Percentiles rank a stretch among this genome's conserved stretches.
Evolutionary conservation across 805 yeast species (phyloP).

Genomic region (Metschnikowia chrysomelidarum): DNA sequence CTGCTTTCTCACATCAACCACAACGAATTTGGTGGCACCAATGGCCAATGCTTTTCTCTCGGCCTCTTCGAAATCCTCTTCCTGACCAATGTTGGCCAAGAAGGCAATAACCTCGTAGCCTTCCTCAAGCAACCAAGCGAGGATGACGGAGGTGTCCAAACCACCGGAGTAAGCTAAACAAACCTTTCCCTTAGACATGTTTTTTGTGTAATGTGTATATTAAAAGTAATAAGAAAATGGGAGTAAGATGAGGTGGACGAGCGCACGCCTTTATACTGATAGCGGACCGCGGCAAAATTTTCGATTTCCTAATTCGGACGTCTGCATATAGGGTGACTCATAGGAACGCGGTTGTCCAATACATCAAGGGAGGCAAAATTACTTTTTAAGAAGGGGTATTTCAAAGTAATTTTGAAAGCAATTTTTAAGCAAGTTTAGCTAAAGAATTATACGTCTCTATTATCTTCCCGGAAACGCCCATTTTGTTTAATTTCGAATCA

Average conservation of each 20-base stretch:
- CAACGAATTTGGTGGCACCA: constrained; percentile 95
- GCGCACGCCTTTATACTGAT: constrained; percentile 19
- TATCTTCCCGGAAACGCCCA: too few relatives aligned
- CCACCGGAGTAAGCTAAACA: constrained; percentile 99
- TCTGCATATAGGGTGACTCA: constrained; percentile 18
- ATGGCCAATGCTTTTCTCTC: constrained; percentile 92
- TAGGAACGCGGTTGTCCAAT: not conserved
- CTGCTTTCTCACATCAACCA: constrained; percentile 92
- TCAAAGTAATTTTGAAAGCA: too few relatives aligned
- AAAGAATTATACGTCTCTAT: too few relatives aligned
- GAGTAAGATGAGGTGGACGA: constrained; percentile 4
- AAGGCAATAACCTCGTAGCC: constrained; percentile 98
- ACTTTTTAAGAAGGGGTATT: too few relatives aligned
- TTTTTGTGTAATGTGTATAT: constrained; percentile 1
- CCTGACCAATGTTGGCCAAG: constrained; percentile 98
- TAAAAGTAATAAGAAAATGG: constrained; percentile 8
- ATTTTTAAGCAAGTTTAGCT: too few relatives aligned
- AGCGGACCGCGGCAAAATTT: constrained; percentile 23
- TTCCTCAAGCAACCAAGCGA: constrained; percentile 97
- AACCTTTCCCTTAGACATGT: constrained; percentile 96
- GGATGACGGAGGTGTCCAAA: constrained; percentile 94
- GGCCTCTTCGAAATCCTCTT: constrained; percentile 98
- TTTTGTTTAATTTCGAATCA: too few relatives aligned
- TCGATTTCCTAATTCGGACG: constrained; percentile 16
- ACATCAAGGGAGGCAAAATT: too few relatives aligned